Evolutionary conservation across 2,329 filamentous ascomycete species (phyloP).

Genomic region (Fusarium nisikadoi): DNA sequence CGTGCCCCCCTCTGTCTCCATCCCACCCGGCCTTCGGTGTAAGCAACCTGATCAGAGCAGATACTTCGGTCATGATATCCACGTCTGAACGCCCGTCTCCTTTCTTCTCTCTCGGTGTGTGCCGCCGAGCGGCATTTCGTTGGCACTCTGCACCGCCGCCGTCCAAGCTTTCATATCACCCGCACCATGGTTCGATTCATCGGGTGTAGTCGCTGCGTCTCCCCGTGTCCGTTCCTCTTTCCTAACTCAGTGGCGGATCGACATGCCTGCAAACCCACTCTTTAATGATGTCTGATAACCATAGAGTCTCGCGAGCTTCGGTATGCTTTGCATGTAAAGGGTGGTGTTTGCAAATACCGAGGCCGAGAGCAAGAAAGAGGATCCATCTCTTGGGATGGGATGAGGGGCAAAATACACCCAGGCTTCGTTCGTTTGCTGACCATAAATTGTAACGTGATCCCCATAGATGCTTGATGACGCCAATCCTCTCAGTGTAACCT

Average conservation of each 20-base stretch:
- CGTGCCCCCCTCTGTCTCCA: slow-evolving; percentile 1
- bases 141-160: neutral
- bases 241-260: slow-evolving; percentile 15
- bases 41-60: slow-evolving; percentile 22
- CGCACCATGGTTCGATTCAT: slow-evolving; percentile 30
- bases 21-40: slow-evolving; percentile 21
- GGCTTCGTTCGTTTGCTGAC: slow-evolving; percentile 24
- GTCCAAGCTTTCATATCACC: slow-evolving; percentile 2
- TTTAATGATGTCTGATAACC: neutral
- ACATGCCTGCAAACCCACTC: slow-evolving; percentile 15
- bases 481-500: slow-evolving; percentile 21
- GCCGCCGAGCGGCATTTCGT: slow-evolving; percentile 28
- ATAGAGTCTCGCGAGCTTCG: slow-evolving; percentile 4
- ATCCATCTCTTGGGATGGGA: slow-evolving; percentile 11
- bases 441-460: slow-evolving; percentile 41
- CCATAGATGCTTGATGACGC: slow-evolving; percentile 28
- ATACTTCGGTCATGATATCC: slow-evolving; percentile 17
- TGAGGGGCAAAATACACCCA: slow-evolving; percentile 19
- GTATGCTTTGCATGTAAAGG: slow-evolving; percentile 2
- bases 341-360: slow-evolving; percentile 24
- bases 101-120: slow-evolving; percentile 22
- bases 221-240: slow-evolving; percentile 6
- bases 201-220: slow-evolving; percentile 16
- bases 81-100: neutral
- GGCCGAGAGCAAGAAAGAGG: slow-evolving; percentile 7